These are phyloP conservation scores for Phytophthora sp. DNA, from an alignment of 352 stramenopile genomes.

Conservation along the genomic window DNA sequence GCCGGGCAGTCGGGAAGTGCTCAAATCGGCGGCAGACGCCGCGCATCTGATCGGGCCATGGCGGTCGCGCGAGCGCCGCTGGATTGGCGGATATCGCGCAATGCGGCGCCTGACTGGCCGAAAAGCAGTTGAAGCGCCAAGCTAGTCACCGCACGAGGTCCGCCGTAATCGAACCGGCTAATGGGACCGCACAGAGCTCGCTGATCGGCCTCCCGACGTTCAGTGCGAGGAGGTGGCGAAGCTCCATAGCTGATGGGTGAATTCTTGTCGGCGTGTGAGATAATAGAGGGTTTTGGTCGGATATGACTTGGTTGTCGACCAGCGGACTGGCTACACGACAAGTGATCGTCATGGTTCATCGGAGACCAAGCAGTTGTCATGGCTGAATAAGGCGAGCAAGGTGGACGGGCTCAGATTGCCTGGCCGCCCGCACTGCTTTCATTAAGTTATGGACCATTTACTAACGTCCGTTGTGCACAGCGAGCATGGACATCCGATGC, in stretches of 20 bases:
- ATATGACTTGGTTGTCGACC: background rate
- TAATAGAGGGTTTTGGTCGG: background rate
- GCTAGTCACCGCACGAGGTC: background rate
- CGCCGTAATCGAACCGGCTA: constrained; percentile 1
- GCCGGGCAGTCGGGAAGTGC: background rate
- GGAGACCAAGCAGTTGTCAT: background rate
- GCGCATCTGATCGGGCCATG: constrained; percentile 26
- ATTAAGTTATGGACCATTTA: constrained; percentile 35
- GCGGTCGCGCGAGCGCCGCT: too few relatives aligned
- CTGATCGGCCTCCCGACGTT: background rate
- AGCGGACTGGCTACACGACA: background rate
- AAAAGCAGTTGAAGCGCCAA: constrained; percentile 7
- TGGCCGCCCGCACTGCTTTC: background rate
- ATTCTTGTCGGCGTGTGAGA: too few relatives aligned
- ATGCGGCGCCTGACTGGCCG: background rate
- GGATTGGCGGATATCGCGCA: constrained; percentile 8
- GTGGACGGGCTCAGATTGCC: background rate
- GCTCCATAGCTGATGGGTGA: too few relatives aligned
- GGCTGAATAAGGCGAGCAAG: background rate
- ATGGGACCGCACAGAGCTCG: background rate
- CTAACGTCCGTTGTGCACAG: background rate
- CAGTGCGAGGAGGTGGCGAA: too few relatives aligned
- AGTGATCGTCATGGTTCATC: background rate
- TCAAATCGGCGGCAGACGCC: constrained; percentile 19
- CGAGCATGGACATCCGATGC: background rate